Conservation (phyloP, 2,329 filamentous ascomycete genomes). For the Exophiala xenobiotica region DNA sequence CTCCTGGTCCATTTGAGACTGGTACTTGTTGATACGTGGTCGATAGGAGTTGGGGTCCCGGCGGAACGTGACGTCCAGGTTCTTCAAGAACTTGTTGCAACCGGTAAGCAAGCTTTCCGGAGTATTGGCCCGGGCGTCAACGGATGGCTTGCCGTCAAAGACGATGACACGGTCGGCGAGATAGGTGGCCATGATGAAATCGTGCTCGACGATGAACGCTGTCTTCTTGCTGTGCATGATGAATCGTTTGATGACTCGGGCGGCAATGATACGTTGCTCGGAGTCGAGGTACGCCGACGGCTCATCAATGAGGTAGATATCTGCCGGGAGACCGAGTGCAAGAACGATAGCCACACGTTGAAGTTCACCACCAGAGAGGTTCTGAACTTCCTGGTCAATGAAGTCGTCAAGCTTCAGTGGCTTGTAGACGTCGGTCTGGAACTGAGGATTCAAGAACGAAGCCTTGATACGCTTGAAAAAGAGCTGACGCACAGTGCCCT, state of each 20-base stretch:
- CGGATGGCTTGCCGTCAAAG: slow-evolving; percentile 90
- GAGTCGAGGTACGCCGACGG: slow-evolving; percentile 97
- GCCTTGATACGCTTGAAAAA: slow-evolving; percentile 99
- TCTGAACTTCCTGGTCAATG: slow-evolving; percentile 99
- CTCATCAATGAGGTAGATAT: slow-evolving; percentile 98
- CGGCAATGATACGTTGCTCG: slow-evolving; percentile 96
- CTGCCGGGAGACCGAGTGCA: slow-evolving; percentile 89
- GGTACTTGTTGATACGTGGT: slow-evolving; percentile 96
- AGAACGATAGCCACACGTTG: slow-evolving; percentile 98
- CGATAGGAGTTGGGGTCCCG: slow-evolving; percentile 95
- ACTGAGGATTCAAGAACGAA: slow-evolving; percentile 92
- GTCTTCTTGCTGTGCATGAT: slow-evolving; percentile 99
- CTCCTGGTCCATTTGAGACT: slow-evolving; percentile 95
- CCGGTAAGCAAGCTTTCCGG: slow-evolving; percentile 92
- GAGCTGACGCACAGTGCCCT: slow-evolving; percentile 91
- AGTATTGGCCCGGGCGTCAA: slow-evolving; percentile 80
- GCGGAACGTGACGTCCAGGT: slow-evolving; percentile 96
- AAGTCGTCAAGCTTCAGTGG: slow-evolving; percentile 99
- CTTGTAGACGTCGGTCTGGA: slow-evolving; percentile 99
- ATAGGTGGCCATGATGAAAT: slow-evolving; percentile 94
- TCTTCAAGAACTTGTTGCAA: slow-evolving; percentile 96
- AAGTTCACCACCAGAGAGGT: slow-evolving; percentile 97
- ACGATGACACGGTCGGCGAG: slow-evolving; percentile 94
- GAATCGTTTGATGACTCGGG: slow-evolving; percentile 98
- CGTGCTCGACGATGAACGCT: slow-evolving; percentile 98